phyloP scores from a whole-genome alignment of 2,329 filamentous ascomycete species.

The Dactylonectria macrodidyma region DNA sequence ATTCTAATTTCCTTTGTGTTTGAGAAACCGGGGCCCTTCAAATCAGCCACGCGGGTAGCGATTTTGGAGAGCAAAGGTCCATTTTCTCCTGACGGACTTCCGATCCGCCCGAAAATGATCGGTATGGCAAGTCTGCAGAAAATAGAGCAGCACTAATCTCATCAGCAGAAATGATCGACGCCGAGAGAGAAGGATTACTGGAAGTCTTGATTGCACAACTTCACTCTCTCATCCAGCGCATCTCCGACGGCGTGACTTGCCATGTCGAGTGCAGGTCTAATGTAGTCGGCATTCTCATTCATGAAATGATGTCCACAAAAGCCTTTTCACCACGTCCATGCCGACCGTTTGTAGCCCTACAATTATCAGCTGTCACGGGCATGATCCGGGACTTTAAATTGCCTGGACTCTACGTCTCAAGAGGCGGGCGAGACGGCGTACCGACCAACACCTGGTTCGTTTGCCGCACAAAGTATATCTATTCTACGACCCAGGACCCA shows the following conservation, averaged over 20 bases:
- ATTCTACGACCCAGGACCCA: too few relatives aligned
- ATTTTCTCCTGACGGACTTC: conserved; percentile 10
- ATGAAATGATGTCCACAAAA: background rate
- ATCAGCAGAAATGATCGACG: conserved; percentile 1
- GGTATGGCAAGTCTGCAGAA: background rate
- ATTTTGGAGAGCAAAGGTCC: background rate
- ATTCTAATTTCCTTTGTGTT: conserved; percentile 35
- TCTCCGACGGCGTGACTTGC: conserved; percentile 4
- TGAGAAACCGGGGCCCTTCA: conserved; percentile 12
- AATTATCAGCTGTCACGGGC: too few relatives aligned
- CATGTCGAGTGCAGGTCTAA: conserved; percentile 12
- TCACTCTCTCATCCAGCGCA: background rate
- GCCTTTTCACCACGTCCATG: background rate
- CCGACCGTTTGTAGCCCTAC: background rate
- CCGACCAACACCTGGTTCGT: too few relatives aligned
- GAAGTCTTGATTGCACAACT: background rate
- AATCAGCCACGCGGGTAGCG: conserved; percentile 11
- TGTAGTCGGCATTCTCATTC: conserved; percentile 13
- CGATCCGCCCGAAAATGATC: conserved; percentile 20
- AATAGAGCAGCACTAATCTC: background rate
- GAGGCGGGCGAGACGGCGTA: too few relatives aligned
- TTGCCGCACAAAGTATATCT: too few relatives aligned
- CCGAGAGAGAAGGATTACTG: background rate
- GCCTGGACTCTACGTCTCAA: too few relatives aligned
- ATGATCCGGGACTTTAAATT: too few relatives aligned